Evolutionary conservation across 306 rosid genomes (phyloP).

Genomic region (Vicia faba): DNA sequence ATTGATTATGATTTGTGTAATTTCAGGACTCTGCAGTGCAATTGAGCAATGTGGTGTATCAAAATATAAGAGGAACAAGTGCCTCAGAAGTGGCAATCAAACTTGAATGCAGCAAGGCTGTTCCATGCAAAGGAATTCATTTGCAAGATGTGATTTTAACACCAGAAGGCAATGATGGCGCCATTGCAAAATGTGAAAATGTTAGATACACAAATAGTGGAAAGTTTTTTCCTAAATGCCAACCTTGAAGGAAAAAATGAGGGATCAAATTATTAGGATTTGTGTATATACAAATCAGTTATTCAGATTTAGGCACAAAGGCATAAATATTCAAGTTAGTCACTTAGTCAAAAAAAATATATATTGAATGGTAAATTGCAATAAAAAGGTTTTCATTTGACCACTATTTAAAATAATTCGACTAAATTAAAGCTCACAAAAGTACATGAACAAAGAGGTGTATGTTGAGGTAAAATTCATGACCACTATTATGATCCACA

Average conservation of each 20-base stretch:
- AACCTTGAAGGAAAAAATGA: conserved; percentile 13
- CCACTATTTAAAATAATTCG: too few relatives aligned
- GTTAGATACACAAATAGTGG: conserved; percentile 40
- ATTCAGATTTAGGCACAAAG: conserved; percentile 9
- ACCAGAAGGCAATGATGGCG: background rate
- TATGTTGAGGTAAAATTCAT: too few relatives aligned
- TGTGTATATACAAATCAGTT: conserved; percentile 13
- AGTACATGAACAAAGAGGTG: too few relatives aligned
- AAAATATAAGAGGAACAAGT: conserved; percentile 77
- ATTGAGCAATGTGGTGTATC: conserved; percentile 56
- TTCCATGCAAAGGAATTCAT: conserved; percentile 51
- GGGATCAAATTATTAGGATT: background rate
- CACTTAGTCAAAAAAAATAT: background rate
- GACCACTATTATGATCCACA: too few relatives aligned
- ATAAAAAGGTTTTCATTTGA: too few relatives aligned
- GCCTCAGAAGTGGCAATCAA: conserved; percentile 66
- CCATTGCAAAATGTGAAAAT: conserved; percentile 59
- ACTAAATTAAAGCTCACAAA: too few relatives aligned
- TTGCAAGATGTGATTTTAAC: conserved; percentile 52
- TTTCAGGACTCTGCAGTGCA: conserved; percentile 62
- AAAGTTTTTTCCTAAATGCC: conserved; percentile 58
- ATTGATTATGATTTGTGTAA: background rate
- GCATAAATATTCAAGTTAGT: background rate
- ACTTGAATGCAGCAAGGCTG: conserved; percentile 55
- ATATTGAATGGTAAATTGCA: too few relatives aligned